phyloP scores from a whole-genome alignment of 2,329 filamentous ascomycete genomes.

The Pseudogymnoascus sp. region DNA sequence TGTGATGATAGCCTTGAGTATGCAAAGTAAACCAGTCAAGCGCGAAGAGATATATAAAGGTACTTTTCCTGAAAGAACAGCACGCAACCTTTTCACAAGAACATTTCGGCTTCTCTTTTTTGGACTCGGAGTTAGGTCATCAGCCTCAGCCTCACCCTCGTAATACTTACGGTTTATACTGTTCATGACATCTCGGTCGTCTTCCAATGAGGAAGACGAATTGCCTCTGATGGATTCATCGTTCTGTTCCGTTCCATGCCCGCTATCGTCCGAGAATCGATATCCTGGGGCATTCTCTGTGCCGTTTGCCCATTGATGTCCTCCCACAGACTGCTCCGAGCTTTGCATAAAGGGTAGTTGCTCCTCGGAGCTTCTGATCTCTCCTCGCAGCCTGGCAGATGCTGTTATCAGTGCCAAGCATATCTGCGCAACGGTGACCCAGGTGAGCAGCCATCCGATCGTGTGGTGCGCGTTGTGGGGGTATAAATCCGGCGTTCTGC shows the following conservation, averaged over 20 bases:
- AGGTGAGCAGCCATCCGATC: slow-evolving; percentile 76
- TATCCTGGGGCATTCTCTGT: slow-evolving; percentile 16
- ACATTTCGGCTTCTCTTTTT: not conserved
- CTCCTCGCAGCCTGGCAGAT: slow-evolving; percentile 19
- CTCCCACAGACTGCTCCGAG: slow-evolving; percentile 47
- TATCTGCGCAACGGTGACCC: slow-evolving; percentile 63
- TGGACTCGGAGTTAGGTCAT: not conserved
- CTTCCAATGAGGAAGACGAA: slow-evolving; percentile 53
- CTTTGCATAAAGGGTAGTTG: slow-evolving; percentile 56
- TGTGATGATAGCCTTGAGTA: slow-evolving; percentile 65
- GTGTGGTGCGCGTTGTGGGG: slow-evolving; percentile 76
- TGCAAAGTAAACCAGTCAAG: slow-evolving; percentile 39
- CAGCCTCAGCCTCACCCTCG: slow-evolving; percentile 39
- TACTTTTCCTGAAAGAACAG: not conserved
- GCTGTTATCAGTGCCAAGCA: slow-evolving; percentile 39
- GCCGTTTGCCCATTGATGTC: slow-evolving; percentile 41
- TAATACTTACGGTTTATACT: not conserved
- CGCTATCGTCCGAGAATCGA: slow-evolving; percentile 63
- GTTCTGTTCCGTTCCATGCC: slow-evolving; percentile 62
- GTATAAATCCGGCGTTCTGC: slow-evolving; percentile 76
- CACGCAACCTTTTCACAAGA: not conserved
- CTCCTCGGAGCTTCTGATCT: slow-evolving; percentile 37
- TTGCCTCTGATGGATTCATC: slow-evolving; percentile 60
- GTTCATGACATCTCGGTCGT: slow-evolving; percentile 31
- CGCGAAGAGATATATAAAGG: slow-evolving; percentile 48